These are phyloP conservation scores for Taiozyma sp. DNA, from an alignment of 1,139 yeast genomes.

Conservation along the genomic window DNA sequence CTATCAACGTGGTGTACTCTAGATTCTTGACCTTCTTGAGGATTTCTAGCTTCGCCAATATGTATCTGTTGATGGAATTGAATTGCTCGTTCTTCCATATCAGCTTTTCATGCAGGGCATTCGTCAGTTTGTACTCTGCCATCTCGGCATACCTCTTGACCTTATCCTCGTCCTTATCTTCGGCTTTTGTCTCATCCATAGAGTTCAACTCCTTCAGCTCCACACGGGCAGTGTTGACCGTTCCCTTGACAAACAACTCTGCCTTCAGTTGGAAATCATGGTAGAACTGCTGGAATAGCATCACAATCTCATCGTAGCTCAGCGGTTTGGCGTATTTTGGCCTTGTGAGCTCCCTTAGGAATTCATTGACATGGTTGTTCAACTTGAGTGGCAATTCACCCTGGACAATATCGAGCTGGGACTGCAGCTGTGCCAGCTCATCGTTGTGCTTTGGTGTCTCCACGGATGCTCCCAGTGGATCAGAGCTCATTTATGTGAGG, in stretches of 20 bases:
- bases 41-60: slow-evolving; percentile 11
- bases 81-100: slow-evolving; percentile 14
- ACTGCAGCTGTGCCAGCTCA: neutral
- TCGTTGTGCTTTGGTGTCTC: neutral
- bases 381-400: slow-evolving; percentile 7
- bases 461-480: slow-evolving; percentile 2
- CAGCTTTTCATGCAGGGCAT: slow-evolving; percentile 10
- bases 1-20: slow-evolving; percentile 16
- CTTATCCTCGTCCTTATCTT: slow-evolving; percentile 1
- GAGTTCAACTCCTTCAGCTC: slow-evolving; percentile 6
- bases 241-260: slow-evolving; percentile 14
- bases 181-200: slow-evolving; percentile 3
- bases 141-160: slow-evolving; percentile 11
- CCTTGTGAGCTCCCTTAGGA: slow-evolving; percentile 45
- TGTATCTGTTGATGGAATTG: slow-evolving; percentile 10
- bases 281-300: slow-evolving; percentile 52
- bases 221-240: slow-evolving; percentile 5
- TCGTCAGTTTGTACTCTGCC: slow-evolving; percentile 15
- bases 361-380: slow-evolving; percentile 20
- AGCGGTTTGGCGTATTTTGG: slow-evolving; percentile 54
- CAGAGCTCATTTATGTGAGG: slow-evolving; percentile 2
- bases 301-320: slow-evolving; percentile 45
- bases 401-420: neutral
- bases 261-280: slow-evolving; percentile 7
- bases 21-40: slow-evolving; percentile 11